A percentile compares a stretch with the other conserved stretches of the same genome.
These are phyloP conservation scores for Clitoria ternatea DNA, from an alignment of 306 rosid species.

Conservation along the genomic window DNA sequence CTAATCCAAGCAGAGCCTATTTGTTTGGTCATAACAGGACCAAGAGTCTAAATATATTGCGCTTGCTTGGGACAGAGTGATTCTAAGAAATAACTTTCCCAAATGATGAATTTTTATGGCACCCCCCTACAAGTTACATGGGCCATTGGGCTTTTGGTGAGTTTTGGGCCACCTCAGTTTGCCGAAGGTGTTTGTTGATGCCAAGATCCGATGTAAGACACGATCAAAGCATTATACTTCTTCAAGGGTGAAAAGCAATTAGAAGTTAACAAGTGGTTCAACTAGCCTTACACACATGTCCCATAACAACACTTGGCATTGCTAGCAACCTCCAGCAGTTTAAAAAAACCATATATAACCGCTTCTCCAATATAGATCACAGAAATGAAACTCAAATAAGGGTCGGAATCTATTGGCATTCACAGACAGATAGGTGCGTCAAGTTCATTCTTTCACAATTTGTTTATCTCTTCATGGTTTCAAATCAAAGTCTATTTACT, in stretches of 20 bases:
- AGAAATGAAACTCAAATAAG: neutral
- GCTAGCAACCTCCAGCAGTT: neutral
- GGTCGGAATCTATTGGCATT: constrained; percentile 31
- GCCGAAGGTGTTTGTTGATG: neutral
- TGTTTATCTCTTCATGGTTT: neutral
- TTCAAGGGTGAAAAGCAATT: neutral
- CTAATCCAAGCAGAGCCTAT: too few species aligned
- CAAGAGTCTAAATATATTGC: too few species aligned
- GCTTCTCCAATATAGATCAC: constrained; percentile 7
- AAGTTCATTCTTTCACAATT: neutral
- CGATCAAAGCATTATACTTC: neutral
- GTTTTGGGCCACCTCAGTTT: neutral
- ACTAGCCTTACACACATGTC: constrained; percentile 9
- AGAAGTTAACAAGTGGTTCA: constrained; percentile 30
- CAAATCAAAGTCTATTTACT: neutral
- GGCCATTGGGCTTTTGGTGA: neutral
- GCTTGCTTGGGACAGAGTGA: too few species aligned
- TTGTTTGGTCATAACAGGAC: too few species aligned
- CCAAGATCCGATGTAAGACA: neutral
- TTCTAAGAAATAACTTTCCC: too few species aligned
- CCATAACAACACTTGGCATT: constrained; percentile 39
- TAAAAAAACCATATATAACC: constrained; percentile 23
- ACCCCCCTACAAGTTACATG: too few species aligned
- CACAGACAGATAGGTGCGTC: constrained; percentile 28
- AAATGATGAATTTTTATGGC: too few species aligned